Evolutionary conservation across 148 eudicot genomes (phyloP).

Genomic region (Polygonum maritimum): DNA sequence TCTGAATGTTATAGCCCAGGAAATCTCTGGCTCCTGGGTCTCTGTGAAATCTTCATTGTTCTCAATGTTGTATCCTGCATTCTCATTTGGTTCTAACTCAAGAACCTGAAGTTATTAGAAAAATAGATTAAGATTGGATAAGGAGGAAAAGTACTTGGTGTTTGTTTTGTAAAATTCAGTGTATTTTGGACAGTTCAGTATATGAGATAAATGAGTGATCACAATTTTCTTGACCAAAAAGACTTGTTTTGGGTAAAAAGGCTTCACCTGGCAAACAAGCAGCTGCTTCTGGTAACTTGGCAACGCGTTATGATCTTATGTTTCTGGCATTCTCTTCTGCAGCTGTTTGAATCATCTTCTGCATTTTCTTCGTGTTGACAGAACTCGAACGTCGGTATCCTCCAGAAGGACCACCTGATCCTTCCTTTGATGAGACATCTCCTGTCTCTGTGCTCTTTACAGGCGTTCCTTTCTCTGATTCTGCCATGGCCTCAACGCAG

Average conservation of each 20-base stretch:
- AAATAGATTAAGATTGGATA: not conserved
- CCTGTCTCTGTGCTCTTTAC: slow-evolving; percentile 49
- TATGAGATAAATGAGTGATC: too few relatives aligned
- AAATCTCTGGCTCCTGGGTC: slow-evolving; percentile 27
- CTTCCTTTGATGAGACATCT: slow-evolving; percentile 71
- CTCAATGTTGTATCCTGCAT: slow-evolving; percentile 28
- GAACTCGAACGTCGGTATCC: slow-evolving; percentile 51
- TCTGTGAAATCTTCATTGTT: slow-evolving; percentile 25
- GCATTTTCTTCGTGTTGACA: slow-evolving; percentile 70
- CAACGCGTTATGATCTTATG: slow-evolving; percentile 57
- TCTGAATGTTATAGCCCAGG: slow-evolving; percentile 40
- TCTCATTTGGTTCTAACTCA: slow-evolving; percentile 45
- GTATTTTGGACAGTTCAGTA: too few relatives aligned
- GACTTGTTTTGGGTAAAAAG: not conserved
- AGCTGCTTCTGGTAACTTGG: slow-evolving; percentile 71
- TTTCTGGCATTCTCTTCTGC: slow-evolving; percentile 70
- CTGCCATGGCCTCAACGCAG: slow-evolving; percentile 29
- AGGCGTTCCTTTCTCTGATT: slow-evolving; percentile 54
- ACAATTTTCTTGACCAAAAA: too few relatives aligned
- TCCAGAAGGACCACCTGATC: slow-evolving; percentile 33
- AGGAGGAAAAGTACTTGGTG: too few relatives aligned
- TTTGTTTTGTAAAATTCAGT: too few relatives aligned
- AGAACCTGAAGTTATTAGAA: slow-evolving; percentile 21
- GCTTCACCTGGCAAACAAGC: slow-evolving; percentile 53
- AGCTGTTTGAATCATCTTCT: slow-evolving; percentile 65